These are phyloP conservation scores for Prunus kanzakura DNA, from an alignment of 306 rosid species.

Conservation along the genomic window DNA sequence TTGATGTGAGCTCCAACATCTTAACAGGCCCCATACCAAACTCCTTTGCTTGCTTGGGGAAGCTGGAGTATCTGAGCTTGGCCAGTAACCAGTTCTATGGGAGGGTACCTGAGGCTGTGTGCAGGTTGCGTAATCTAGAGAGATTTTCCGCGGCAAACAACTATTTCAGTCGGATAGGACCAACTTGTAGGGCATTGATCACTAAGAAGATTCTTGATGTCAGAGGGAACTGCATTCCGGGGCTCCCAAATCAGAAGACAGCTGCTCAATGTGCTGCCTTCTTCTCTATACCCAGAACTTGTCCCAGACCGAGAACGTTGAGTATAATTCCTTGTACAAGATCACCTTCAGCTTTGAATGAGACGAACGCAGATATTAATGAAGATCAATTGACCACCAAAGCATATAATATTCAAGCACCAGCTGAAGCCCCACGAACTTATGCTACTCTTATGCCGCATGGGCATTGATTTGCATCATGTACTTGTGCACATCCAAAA, in stretches of 20 bases:
- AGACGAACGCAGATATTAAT: neutral
- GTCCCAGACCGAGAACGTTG: constrained; percentile 18
- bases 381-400: too few species aligned
- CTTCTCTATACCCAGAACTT: constrained; percentile 10
- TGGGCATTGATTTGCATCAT: neutral
- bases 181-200: constrained; percentile 50
- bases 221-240: constrained; percentile 51
- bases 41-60: constrained; percentile 61
- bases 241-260: constrained; percentile 41
- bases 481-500: neutral
- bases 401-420: neutral
- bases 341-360: neutral
- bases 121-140: constrained; percentile 36
- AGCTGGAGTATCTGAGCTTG: constrained; percentile 35
- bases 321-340: constrained; percentile 39
- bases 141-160: constrained; percentile 40
- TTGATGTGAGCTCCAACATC: constrained; percentile 49
- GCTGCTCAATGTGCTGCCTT: constrained; percentile 30
- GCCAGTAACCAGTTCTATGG: constrained; percentile 49
- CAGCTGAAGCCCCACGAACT: neutral
- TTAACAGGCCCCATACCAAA: constrained; percentile 70
- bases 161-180: constrained; percentile 58
- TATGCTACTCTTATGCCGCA: neutral
- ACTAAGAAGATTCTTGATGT: constrained; percentile 36
- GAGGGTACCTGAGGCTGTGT: constrained; percentile 56